phyloP scores from a whole-genome alignment of 2,329 filamentous ascomycete genomes.

The Cladosporium sp. region DNA sequence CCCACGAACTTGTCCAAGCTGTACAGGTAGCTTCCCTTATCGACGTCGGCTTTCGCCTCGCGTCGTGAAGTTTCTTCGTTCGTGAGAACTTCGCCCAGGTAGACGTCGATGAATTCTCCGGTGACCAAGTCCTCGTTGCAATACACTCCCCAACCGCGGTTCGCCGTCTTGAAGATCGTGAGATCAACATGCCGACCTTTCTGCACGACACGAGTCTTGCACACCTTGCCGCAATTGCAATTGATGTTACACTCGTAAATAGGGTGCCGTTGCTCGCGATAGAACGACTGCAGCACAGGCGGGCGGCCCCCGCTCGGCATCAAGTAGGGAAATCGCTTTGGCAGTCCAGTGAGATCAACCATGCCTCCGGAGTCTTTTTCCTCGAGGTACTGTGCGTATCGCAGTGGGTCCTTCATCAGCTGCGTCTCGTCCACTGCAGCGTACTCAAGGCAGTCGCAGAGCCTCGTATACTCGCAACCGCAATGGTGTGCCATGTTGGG shows the following conservation, averaged over 20 bases:
- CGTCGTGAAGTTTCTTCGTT: slow-evolving; percentile 57
- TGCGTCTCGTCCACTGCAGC: slow-evolving; percentile 44
- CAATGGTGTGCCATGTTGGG: slow-evolving; percentile 46
- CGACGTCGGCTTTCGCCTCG: slow-evolving; percentile 48
- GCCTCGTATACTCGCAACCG: slow-evolving; percentile 56
- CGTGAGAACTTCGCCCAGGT: slow-evolving; percentile 57
- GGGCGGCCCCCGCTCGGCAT: slow-evolving; percentile 15
- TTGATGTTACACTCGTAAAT: slow-evolving; percentile 76
- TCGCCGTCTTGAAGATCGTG: slow-evolving; percentile 67
- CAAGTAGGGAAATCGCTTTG: slow-evolving; percentile 58
- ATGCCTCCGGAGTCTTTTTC: slow-evolving; percentile 17
- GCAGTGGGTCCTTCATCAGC: slow-evolving; percentile 22
- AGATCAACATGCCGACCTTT: slow-evolving; percentile 64
- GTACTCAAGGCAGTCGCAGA: slow-evolving; percentile 63
- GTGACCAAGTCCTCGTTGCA: slow-evolving; percentile 57
- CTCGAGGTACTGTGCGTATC: slow-evolving; percentile 14
- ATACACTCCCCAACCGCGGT: slow-evolving; percentile 73
- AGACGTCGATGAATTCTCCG: slow-evolving; percentile 75
- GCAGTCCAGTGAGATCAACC: slow-evolving; percentile 28
- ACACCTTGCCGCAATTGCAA: slow-evolving; percentile 59
- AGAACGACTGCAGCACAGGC: slow-evolving; percentile 32
- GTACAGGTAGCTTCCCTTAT: slow-evolving; percentile 76
- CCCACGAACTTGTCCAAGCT: slow-evolving; percentile 67
- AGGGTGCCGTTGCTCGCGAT: slow-evolving; percentile 39
- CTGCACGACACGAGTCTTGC: slow-evolving; percentile 71